These are phyloP conservation scores for Tremella yokohamensis DNA, from an alignment of 768 basidiomycete species.

Conservation along the genomic window DNA sequence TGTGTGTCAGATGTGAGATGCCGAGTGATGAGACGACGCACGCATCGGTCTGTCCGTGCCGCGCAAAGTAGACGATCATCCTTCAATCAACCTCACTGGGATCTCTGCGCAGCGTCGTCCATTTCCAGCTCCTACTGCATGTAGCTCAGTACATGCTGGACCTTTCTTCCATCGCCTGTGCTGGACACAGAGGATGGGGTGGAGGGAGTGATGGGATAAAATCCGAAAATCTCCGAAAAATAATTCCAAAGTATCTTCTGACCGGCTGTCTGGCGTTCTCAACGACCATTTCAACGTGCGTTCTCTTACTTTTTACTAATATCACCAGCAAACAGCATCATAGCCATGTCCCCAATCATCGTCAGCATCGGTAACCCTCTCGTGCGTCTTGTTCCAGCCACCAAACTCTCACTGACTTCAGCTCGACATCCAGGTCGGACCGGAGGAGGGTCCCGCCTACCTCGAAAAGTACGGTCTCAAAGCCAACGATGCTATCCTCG, in stretches of 20 bases:
- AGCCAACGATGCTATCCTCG: conserved; percentile 93
- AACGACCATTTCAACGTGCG: background rate
- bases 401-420: conserved; percentile 8
- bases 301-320: background rate
- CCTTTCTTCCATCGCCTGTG: too few species aligned
- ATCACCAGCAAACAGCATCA: too few species aligned
- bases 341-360: conserved; percentile 54
- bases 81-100: background rate
- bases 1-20: conserved; percentile 5
- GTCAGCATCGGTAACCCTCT: conserved; percentile 95
- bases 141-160: too few species aligned
- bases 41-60: conserved; percentile 45
- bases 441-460: conserved; percentile 67
- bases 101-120: too few species aligned
- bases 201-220: too few species aligned
- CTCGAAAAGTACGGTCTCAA: conserved; percentile 86
- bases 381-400: conserved; percentile 54
- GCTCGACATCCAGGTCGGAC: conserved; percentile 79
- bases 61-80: conserved; percentile 36
- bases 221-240: too few species aligned
- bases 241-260: background rate
- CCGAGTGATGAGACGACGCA: conserved; percentile 11
- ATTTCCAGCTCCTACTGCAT: too few species aligned
- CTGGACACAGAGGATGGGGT: too few species aligned
- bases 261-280: background rate